Percentiles rank a stretch among this genome's conserved stretches.
Conservation (phyloP, 495 filamentous ascomycete genomes). For the Hypoxylon rickii region DNA sequence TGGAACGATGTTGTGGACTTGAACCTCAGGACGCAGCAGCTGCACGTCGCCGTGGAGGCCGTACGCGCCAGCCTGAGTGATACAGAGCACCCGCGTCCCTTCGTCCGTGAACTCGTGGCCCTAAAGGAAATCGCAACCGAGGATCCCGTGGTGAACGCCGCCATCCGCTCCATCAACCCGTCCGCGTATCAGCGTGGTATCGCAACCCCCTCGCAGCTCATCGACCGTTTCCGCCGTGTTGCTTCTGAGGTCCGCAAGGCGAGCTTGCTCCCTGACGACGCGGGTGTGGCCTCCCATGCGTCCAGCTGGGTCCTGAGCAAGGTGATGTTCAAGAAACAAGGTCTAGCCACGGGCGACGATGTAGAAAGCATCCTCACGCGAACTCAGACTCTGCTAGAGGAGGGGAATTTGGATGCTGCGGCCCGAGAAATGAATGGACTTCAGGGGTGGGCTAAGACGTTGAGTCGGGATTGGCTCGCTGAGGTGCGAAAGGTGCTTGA, state of each 20-base stretch:
- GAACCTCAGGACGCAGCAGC: slow-evolving; percentile 91
- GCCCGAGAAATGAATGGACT: slow-evolving; percentile 94
- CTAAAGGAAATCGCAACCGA: slow-evolving; percentile 87
- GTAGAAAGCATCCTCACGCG: slow-evolving; percentile 91
- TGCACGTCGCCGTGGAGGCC: slow-evolving; percentile 92
- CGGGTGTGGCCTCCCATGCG: slow-evolving; percentile 90
- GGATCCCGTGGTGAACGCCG: slow-evolving; percentile 83
- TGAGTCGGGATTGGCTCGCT: slow-evolving; percentile 89
- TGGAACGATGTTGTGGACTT: slow-evolving; percentile 87
- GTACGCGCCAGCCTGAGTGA: slow-evolving; percentile 81
- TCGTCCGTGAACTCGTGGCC: slow-evolving; percentile 87
- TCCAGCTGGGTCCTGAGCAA: slow-evolving; percentile 87
- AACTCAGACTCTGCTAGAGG: slow-evolving; percentile 85
- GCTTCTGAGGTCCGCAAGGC: slow-evolving; percentile 93
- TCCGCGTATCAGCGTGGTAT: slow-evolving; percentile 91
- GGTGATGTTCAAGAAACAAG: slow-evolving; percentile 90
- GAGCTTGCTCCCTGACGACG: slow-evolving; percentile 84
- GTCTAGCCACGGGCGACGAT: slow-evolving; percentile 83
- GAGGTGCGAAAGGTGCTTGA: slow-evolving; percentile 89
- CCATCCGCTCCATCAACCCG: slow-evolving; percentile 92
- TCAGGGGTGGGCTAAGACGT: slow-evolving; percentile 88
- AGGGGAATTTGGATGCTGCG: slow-evolving; percentile 87
- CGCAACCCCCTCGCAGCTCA: slow-evolving; percentile 76
- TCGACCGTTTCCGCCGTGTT: slow-evolving; percentile 96
- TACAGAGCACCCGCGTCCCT: slow-evolving; percentile 74